Evolutionary conservation across 73 alveolate species (phyloP), one percentile per base, ranked within the genome.

Genomic region (Effrenium voratum): DNA sequence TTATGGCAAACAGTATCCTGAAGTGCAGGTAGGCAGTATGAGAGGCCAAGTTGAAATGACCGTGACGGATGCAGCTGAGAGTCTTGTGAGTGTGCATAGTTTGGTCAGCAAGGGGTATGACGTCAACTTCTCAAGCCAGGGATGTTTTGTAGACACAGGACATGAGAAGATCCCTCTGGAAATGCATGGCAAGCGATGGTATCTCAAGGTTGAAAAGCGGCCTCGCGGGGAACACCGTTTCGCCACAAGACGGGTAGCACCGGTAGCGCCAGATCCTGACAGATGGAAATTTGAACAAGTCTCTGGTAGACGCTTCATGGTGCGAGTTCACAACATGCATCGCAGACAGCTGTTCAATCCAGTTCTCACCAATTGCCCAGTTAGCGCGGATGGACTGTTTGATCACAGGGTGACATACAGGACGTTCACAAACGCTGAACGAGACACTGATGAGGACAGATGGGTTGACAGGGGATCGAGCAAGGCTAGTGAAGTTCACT

Each of bases 131-230:
- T 22, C 72, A 22, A 57, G 28, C 16, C n/a, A 57, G n/a, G 28
- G 28, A 30, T 57, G 72, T 57, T 57, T 57, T 57, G 72, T 57
- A 70, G 43, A 26, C 34, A 59, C 83, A 40, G 70, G 40, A 36
- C 49, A 50, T 8, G 84, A 63, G 47, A 26, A 60, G 49, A 0
- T 63, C 8, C 94, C 94, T 0, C 22, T 44, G 46, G 94, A 86
- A 32, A 30, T 86, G 47, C 94, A 60, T 60, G 94, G 93, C 19
- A 86, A 59, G 70, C 43, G 94, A 40, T 60, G 94, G 94, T 86
- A 59, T 40, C 94, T 86, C n/a, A 41, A 70, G 24, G 84, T 86
- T 15, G 30, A 28, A 38, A 49, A 63, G 34, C 26, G 19, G 66
- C 38, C 68, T 44, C 16, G 26, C 28, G 60, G 57, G 34, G 10